phyloP scores from a whole-genome alignment of 2,329 filamentous ascomycete genomes.

The Penicillium crustosum region DNA sequence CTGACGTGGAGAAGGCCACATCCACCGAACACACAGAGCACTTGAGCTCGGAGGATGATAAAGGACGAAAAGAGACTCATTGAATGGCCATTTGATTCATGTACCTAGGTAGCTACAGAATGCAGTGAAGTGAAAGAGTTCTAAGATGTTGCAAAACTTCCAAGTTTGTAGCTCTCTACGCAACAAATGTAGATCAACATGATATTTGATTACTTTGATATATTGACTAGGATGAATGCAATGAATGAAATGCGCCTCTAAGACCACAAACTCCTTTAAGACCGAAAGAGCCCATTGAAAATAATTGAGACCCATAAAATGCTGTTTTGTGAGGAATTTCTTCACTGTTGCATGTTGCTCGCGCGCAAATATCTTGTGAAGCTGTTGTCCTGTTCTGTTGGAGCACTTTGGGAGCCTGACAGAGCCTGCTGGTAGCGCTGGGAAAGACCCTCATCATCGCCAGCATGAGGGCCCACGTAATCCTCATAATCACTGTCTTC shows the following conservation, averaged over 20 bases:
- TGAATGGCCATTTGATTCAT: no score
- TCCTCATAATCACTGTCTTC: conserved; percentile 49
- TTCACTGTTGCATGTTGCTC: conserved; percentile 36
- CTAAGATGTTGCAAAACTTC: no score
- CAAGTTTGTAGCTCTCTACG: no score
- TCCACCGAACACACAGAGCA: no score
- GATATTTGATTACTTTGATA: background rate
- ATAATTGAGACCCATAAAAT: conserved; percentile 1
- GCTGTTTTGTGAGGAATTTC: background rate
- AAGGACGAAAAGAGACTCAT: no score
- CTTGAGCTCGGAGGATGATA: no score
- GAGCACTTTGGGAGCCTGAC: conserved; percentile 49
- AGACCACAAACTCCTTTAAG: conserved; percentile 7
- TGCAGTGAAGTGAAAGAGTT: no score
- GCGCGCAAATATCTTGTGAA: conserved; percentile 52
- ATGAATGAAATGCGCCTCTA: conserved; percentile 6
- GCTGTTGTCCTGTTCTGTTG: conserved; percentile 50
- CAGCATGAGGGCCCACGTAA: conserved; percentile 59
- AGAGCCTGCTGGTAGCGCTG: conserved; percentile 76
- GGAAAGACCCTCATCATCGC: conserved; percentile 66
- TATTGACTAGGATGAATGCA: conserved; percentile 4
- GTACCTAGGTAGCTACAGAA: no score
- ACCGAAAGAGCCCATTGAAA: background rate
- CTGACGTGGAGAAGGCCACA: no score
- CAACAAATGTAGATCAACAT: background rate